These are phyloP conservation scores for Tetrapyrgos nigripes DNA, from an alignment of 1,284 basidiomycete genomes.

Conservation along the genomic window DNA sequence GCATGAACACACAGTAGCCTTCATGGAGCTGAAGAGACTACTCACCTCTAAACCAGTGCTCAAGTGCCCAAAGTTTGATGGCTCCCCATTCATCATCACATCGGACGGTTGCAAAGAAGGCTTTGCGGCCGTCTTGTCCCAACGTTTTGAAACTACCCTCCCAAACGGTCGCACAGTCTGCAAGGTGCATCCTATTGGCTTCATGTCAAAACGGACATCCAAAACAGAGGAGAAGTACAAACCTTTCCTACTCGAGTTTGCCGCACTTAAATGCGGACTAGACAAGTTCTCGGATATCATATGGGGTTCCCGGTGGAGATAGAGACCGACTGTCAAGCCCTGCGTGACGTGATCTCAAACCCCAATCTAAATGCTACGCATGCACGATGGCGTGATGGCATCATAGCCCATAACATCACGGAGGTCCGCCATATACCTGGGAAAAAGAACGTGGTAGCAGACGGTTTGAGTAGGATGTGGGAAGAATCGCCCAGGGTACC, in stretches of 20 bases:
- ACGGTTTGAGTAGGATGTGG: conserved; percentile 19
- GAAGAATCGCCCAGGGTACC: conserved; percentile 5
- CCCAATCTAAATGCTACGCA: no score
- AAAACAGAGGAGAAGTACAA: conserved; percentile 13
- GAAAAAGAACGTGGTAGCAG: conserved; percentile 19
- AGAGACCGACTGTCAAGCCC: no score
- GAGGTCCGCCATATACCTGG: no score
- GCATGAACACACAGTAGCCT: conserved; percentile 27
- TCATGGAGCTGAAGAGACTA: conserved; percentile 12
- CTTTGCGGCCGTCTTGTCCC: conserved; percentile 24
- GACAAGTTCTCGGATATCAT: conserved; percentile 26
- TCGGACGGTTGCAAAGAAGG: no score
- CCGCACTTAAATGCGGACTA: conserved; percentile 11
- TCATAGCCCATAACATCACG: no score
- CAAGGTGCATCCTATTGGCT: conserved; percentile 2
- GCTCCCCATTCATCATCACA: conserved; percentile 19
- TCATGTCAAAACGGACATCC: conserved; percentile 12
- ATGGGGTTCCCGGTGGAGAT: conserved; percentile 23
- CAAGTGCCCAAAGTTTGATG: conserved; percentile 7
- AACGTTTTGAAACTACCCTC: neutral
- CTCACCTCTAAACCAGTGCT: no score
- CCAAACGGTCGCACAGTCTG: neutral
- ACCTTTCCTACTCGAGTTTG: no score
- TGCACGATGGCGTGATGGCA: no score
- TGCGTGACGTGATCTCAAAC: no score